A percentile compares a stretch with the other conserved stretches of the same genome.
phyloP scores from a whole-genome alignment of 2,329 filamentous ascomycete genomes.

The Incumbomyces delicatus region DNA sequence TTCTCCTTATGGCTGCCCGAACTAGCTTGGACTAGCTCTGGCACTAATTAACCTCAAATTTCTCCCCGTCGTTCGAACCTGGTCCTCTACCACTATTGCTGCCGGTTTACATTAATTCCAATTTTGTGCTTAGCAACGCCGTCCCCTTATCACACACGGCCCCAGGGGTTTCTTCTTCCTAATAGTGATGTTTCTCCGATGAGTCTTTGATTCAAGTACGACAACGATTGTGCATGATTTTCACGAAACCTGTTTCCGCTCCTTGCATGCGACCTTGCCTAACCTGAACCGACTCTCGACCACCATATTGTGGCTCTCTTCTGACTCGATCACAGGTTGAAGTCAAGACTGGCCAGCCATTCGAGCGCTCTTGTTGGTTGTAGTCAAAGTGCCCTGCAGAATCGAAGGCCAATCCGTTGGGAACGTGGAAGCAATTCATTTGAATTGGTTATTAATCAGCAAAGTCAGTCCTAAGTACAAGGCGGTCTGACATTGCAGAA shows the following conservation, averaged over 20 bases:
- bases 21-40: background rate
- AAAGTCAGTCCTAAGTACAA: no score
- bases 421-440: no score
- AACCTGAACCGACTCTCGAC: background rate
- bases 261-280: constrained; percentile 6
- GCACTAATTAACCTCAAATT: background rate
- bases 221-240: constrained; percentile 4
- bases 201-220: background rate
- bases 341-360: no score
- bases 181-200: constrained; percentile 1
- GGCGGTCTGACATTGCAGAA: no score
- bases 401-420: no score
- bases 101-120: constrained; percentile 4
- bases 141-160: constrained; percentile 5
- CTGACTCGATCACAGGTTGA: background rate
- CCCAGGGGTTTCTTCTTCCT: background rate
- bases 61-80: background rate
- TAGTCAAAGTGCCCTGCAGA: no score
- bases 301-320: background rate
- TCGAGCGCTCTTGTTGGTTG: no score
- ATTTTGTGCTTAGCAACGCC: constrained; percentile 4
- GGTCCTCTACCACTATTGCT: background rate
- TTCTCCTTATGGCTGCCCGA: background rate
- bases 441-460: no score
- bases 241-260: constrained; percentile 8